Base-by-base conservation (phyloP, 257 asterid species). In the Capsicum baccatum region DNA sequence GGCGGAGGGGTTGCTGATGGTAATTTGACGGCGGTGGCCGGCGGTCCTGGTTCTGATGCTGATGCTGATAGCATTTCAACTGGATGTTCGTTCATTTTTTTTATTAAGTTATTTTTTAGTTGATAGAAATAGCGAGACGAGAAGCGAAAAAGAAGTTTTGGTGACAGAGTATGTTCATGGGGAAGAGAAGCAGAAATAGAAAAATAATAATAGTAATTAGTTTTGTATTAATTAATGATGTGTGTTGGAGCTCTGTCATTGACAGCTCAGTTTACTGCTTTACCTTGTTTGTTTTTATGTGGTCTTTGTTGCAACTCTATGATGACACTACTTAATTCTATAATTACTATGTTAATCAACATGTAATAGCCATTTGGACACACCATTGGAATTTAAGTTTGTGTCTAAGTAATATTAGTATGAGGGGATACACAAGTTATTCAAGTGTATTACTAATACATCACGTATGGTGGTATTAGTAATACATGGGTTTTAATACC, bases 61-160 rank as follows among this genome's bases (percentile, higher is more conserved):
- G 89, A 83, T 37, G 55, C 60, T 42, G 87, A 67, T 44, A 80
- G 79, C 91, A 89, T 89, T 0, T 74, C 60, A 74, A 74, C 44
- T 12, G 57, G 59, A 83, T 83, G 17, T 13, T 17, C 9, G 56
- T 44, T 48, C 7, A 67, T 66, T 66, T 66, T 57, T 14, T 48
- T 7, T n/a, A 48, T 13, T 1, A 9, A 33, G 6, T 19, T 0
- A 1, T 81, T 79, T 55, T 79, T 57, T 3, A 59, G 83, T 80
- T 15, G 15, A 56, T 48, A 3, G 39, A 47, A 47, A 33, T n/a
- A 48, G 6, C 19, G 80, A 48, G 39, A 73, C 39, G 9, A n/a
- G 70, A 14, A 10, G 5, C 9, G 83, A 42, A 42, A 64, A 81
- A 5, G 47, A 39, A 44, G 26, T 60, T 44, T 5, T 21, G 48